Percentiles rank a stretch among this genome's conserved stretches.
These are phyloP conservation scores for Phycomyces nitens DNA, from an alignment of 192 early-diverging fungal genomes.

Conservation along the genomic window DNA sequence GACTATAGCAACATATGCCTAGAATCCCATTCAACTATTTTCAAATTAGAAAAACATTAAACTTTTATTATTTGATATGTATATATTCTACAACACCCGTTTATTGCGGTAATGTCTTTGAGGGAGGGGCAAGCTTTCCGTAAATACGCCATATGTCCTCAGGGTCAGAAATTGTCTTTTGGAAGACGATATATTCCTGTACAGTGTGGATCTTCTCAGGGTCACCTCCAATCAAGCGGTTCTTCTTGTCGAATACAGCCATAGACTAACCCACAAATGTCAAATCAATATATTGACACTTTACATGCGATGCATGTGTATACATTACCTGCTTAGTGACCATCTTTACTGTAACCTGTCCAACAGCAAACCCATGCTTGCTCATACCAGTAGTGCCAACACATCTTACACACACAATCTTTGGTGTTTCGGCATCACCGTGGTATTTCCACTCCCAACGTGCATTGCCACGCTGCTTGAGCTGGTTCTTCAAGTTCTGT, in stretches of 20 bases:
- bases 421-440: slow-evolving; percentile 48
- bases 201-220: slow-evolving; percentile 54
- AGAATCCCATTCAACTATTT: too few species aligned
- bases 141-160: slow-evolving; percentile 62
- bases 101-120: slow-evolving; percentile 14
- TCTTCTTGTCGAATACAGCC: slow-evolving; percentile 49
- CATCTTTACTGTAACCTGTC: slow-evolving; percentile 63
- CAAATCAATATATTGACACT: slow-evolving; percentile 2
- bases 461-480: slow-evolving; percentile 49
- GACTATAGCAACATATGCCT: too few species aligned
- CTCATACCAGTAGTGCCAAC: slow-evolving; percentile 40
- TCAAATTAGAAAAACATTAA: too few species aligned
- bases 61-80: too few species aligned
- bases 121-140: slow-evolving; percentile 50
- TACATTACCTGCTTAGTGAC: slow-evolving; percentile 57
- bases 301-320: background rate
- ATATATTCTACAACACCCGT: too few species aligned
- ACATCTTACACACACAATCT: slow-evolving; percentile 57
- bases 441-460: slow-evolving; percentile 61
- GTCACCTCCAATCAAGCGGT: slow-evolving; percentile 43
- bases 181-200: slow-evolving; percentile 69
- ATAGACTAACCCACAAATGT: slow-evolving; percentile 33
- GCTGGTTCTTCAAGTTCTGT: slow-evolving; percentile 57
- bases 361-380: slow-evolving; percentile 40
- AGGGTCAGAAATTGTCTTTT: slow-evolving; percentile 56